phyloP scores from a whole-genome alignment of 139 green algal species.

The Haematococcus sp. region DNA sequence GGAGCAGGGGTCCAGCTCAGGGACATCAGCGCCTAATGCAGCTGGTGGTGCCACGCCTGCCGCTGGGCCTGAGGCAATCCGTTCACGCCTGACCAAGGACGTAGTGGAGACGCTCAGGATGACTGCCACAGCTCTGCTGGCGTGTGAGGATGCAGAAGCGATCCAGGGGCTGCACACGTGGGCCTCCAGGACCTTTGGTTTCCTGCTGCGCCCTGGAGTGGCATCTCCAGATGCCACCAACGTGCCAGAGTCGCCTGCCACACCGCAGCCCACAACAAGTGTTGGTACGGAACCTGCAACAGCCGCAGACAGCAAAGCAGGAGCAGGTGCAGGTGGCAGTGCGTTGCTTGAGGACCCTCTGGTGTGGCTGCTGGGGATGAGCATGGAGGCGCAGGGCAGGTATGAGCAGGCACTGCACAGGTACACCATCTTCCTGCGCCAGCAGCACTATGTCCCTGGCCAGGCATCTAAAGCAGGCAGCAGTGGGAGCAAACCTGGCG shows the following conservation, averaged over 20 bases:
- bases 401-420: conserved; percentile 22
- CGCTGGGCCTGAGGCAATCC: too few species aligned
- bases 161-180: conserved; percentile 27
- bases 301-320: too few species aligned
- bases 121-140: conserved; percentile 4
- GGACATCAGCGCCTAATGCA: too few species aligned
- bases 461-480: not conserved
- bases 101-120: not conserved
- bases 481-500: not conserved
- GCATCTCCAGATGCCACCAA: too few species aligned
- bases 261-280: too few species aligned
- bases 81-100: not conserved
- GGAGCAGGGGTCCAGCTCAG: too few species aligned
- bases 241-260: too few species aligned
- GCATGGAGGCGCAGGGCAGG: conserved; percentile 21
- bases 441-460: not conserved
- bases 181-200: conserved; percentile 8
- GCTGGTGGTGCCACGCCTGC: too few species aligned
- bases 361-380: conserved; percentile 36
- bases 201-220: conserved; percentile 9
- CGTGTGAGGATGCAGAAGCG: conserved; percentile 13
- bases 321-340: too few species aligned
- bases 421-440: conserved; percentile 16
- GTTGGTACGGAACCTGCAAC: too few species aligned
- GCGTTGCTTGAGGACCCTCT: conserved; percentile 24